A percentile compares a stretch with the other conserved stretches of the same genome.
Evolutionary conservation across 305 asterid genomes (phyloP).

Genomic region (Vinca major): DNA sequence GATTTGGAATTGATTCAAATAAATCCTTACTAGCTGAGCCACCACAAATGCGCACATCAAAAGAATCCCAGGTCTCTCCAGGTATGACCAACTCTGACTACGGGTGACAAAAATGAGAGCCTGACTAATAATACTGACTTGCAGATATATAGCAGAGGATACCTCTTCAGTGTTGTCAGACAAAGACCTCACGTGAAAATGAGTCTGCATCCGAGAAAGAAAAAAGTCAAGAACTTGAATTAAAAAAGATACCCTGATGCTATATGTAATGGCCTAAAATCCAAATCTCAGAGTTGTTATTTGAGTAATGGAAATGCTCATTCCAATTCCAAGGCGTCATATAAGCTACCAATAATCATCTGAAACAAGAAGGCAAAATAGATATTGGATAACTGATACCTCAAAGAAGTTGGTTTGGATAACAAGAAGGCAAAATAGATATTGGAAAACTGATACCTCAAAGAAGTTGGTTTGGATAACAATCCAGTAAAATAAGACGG

Average conservation of each 20-base stretch:
- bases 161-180: constrained; percentile 16
- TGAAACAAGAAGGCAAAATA: background rate
- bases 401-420: constrained; percentile 3
- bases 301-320: background rate
- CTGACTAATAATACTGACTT: constrained; percentile 27
- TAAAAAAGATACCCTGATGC: background rate
- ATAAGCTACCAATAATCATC: background rate
- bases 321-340: constrained; percentile 1
- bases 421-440: too few species aligned
- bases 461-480: constrained; percentile 17
- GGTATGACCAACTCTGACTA: constrained; percentile 26
- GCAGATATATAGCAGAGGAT: constrained; percentile 26
- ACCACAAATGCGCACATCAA: constrained; percentile 26
- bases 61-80: constrained; percentile 27
- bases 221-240: background rate
- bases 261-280: background rate
- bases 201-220: constrained; percentile 11
- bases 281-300: background rate
- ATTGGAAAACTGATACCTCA: constrained; percentile 13
- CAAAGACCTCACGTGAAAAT: constrained; percentile 23
- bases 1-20: background rate
- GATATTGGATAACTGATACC: background rate
- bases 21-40: constrained; percentile 22
- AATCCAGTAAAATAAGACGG: constrained; percentile 25
- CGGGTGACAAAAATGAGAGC: constrained; percentile 27